phyloP scores from a whole-genome alignment of 768 basidiomycete genomes.

The Tubosaeta sp. region DNA sequence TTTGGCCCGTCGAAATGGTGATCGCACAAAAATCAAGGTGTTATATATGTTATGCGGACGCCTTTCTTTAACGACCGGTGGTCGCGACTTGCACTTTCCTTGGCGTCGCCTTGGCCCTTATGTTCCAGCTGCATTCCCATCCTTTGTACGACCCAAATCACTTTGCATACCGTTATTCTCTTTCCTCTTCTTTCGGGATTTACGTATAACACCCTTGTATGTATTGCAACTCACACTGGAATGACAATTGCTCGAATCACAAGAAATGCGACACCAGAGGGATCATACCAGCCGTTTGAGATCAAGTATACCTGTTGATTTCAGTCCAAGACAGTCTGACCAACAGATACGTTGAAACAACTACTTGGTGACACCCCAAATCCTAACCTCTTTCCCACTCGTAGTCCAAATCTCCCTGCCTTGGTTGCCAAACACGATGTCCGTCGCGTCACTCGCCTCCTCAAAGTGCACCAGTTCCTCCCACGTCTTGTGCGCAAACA shows the following conservation, averaged over 20 bases:
- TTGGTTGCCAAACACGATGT: conserved; percentile 64
- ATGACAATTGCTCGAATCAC: neutral
- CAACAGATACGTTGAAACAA: no score
- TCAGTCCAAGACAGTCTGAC: no score
- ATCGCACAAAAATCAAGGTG: conserved; percentile 15
- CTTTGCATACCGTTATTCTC: conserved; percentile 27
- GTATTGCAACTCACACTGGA: conserved; percentile 17
- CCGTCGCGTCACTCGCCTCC: conserved; percentile 73
- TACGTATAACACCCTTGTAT: conserved; percentile 19
- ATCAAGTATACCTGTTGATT: no score
- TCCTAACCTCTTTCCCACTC: conserved; percentile 78
- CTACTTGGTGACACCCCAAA: conserved; percentile 60
- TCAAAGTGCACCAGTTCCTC: conserved; percentile 81
- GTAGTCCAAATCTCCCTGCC: conserved; percentile 83
- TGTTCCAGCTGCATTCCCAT: conserved; percentile 25
- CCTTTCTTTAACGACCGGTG: conserved; percentile 11
- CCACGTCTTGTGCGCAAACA: conserved; percentile 93
- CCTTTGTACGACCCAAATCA: conserved; percentile 9
- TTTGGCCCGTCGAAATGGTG: conserved; percentile 67
- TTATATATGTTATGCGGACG: conserved; percentile 10
- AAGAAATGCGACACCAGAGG: no score
- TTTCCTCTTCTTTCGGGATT: conserved; percentile 11
- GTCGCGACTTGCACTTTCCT: conserved; percentile 8
- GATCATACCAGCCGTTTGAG: no score
- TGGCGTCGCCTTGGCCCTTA: conserved; percentile 17